Base-by-base conservation (phyloP, 2,329 filamentous ascomycete species). In the Colletotrichum sp. region DNA sequence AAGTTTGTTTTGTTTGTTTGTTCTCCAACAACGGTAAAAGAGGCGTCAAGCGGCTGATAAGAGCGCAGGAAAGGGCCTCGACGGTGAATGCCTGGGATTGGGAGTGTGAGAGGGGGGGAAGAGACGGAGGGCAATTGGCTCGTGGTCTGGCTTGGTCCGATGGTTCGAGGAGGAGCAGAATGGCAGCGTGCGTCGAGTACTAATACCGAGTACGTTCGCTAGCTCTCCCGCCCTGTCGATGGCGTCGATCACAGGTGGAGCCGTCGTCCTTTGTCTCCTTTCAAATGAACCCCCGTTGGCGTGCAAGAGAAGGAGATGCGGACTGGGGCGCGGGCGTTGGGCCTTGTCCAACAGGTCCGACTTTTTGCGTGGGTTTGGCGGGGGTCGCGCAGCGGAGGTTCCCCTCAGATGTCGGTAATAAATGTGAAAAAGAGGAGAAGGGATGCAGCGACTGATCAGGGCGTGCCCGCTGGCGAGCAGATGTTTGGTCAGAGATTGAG, bases 401-500 rank as follows among this genome's bases (percentile, higher is more conserved):
- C 70, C 64, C 55, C 57, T 64, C 70, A 72, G 71, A 60, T 52
- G 70, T 73, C 70, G 74, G 64, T 65, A 73, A 69, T 74, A 73
- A 73, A 65, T 75, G 59, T 30, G 69, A 72, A 67, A 75, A 73
- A 75, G 73, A 75, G 73, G 73, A 75, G 73, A 67, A 55, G 27
- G 69, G 65, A 55, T 57, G 69, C 48, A 30, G 39, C 39, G 27
- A 32, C 32, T 61, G 30, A 72, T 60, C 69, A 60, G 22, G 44
- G 70, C 74, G 74, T 75, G 70, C 36, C 60, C 32, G 74, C 28
- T 44, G 57, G 68, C 64, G 64, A 61, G 32, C 74, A 52, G 22
- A 16, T 75, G 74, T 75, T 73, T 75, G 74, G 74, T 74, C 65
- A 75, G 57, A 72, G 39, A 75, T 68, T 75, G 64, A 73, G 64